Conservation (phyloP, 2,329 filamentous ascomycete species). For the Metarhizium guizhouense region DNA sequence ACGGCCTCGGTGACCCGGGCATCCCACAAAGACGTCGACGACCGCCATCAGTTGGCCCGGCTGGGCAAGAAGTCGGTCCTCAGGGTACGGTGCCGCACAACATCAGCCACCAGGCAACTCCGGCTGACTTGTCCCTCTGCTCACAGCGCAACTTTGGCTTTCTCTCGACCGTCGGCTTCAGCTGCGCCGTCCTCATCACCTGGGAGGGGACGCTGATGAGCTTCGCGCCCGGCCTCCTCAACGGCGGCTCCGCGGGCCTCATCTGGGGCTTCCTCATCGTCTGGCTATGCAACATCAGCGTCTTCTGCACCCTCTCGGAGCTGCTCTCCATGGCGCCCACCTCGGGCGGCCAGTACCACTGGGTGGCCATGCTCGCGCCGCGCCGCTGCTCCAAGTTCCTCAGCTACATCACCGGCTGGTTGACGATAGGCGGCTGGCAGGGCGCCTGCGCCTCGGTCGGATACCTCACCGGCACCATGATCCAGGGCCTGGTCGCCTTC, state of each 20-base stretch:
- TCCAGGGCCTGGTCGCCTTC: slow-evolving; percentile 35
- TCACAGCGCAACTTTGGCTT: slow-evolving; percentile 38
- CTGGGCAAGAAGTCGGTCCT: too few species aligned
- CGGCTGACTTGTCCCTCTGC: too few species aligned
- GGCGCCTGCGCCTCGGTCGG: slow-evolving; percentile 23
- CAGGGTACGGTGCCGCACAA: too few species aligned
- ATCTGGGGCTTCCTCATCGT: slow-evolving; percentile 42
- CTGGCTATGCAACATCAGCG: slow-evolving; percentile 35
- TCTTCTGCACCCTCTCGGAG: slow-evolving; percentile 30
- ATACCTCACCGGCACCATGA: slow-evolving; percentile 36
- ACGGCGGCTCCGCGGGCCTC: slow-evolving; percentile 43
- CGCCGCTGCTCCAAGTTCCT: slow-evolving; percentile 38
- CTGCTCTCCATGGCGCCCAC: slow-evolving; percentile 39
- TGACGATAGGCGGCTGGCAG: slow-evolving; percentile 38
- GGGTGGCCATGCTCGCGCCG: slow-evolving; percentile 45
- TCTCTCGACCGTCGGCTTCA: slow-evolving; percentile 41
- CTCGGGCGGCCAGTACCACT: slow-evolving; percentile 49
- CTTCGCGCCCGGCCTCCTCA: slow-evolving; percentile 14
- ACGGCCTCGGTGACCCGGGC: too few species aligned
- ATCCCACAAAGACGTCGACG: too few species aligned
- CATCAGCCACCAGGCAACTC: too few species aligned
- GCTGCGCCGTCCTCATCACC: slow-evolving; percentile 42
- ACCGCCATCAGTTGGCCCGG: too few species aligned
- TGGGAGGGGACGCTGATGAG: slow-evolving; percentile 36
- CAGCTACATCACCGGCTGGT: slow-evolving; percentile 43